These are phyloP conservation scores for Aspergillus indologenus DNA, from an alignment of 495 filamentous ascomycete species.

Conservation along the genomic window DNA sequence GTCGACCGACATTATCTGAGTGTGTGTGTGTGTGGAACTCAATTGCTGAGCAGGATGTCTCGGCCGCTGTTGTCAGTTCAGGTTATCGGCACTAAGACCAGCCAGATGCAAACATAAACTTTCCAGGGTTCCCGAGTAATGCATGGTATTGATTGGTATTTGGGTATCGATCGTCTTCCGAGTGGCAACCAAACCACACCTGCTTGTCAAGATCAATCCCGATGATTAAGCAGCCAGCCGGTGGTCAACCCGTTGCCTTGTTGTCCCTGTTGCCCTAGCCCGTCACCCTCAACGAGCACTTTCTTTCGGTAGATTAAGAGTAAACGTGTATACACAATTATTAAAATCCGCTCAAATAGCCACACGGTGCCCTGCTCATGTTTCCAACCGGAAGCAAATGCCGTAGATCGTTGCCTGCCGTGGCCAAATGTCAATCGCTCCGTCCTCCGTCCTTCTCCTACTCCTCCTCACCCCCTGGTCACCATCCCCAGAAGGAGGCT, in stretches of 20 bases:
- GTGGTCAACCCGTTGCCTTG: background rate
- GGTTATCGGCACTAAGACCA: background rate
- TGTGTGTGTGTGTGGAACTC: no score
- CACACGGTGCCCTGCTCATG: background rate
- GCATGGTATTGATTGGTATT: background rate
- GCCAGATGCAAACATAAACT: conserved; percentile 3
- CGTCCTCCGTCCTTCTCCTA: no score
- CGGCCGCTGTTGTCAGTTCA: no score
- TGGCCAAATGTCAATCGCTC: conserved; percentile 6
- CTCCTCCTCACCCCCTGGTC: conserved; percentile 6
- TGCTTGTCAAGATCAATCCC: background rate
- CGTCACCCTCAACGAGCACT: background rate
- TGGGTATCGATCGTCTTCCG: background rate
- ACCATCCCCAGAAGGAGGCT: conserved; percentile 20
- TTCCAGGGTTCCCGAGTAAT: conserved; percentile 15
- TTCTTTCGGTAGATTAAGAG: no score
- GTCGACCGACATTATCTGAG: no score
- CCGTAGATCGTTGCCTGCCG: conserved; percentile 18
- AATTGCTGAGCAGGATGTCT: background rate
- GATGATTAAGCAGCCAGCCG: background rate
- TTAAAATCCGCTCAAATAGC: background rate
- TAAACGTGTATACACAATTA: no score
- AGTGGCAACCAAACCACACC: background rate
- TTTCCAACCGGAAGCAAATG: conserved; percentile 5
- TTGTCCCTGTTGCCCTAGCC: background rate